Conservation (phyloP, 257 asterid species). For the Fraxinus anomala region DNA sequence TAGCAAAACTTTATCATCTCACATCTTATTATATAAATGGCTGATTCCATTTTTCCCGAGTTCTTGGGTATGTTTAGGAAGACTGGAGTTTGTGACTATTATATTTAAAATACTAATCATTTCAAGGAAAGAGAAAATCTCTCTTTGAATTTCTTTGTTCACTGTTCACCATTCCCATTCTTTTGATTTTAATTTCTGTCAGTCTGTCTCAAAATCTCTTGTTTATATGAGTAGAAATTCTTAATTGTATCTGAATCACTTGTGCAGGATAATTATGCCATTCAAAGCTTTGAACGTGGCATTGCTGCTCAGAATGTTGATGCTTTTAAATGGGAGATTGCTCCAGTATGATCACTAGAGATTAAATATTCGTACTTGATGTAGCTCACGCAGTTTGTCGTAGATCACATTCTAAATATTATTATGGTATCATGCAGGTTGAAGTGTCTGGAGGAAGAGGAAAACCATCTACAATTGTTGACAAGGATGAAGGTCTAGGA, state of each 20-base stretch:
- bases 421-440: conserved; percentile 58
- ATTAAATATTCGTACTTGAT: conserved; percentile 12
- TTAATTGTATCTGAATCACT: conserved; percentile 25
- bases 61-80: neutral
- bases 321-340: conserved; percentile 94
- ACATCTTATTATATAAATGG: neutral
- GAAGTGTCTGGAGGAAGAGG: conserved; percentile 99
- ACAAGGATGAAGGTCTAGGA: conserved; percentile 95
- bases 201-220: conserved; percentile 9
- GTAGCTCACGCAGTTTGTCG: conserved; percentile 15
- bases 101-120: neutral
- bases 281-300: conserved; percentile 96
- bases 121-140: neutral
- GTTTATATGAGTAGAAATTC: conserved; percentile 7
- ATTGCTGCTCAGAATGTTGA: conserved; percentile 88
- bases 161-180: neutral
- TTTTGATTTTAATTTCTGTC: neutral
- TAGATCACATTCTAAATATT: conserved; percentile 20
- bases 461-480: conserved; percentile 81
- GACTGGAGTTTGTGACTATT: neutral
- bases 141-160: neutral
- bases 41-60: neutral
- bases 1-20: neutral
- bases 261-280: conserved; percentile 77
- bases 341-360: conserved; percentile 56